Conservation (phyloP, 2,329 filamentous ascomycete genomes). For the Hypoxylon sp. region DNA sequence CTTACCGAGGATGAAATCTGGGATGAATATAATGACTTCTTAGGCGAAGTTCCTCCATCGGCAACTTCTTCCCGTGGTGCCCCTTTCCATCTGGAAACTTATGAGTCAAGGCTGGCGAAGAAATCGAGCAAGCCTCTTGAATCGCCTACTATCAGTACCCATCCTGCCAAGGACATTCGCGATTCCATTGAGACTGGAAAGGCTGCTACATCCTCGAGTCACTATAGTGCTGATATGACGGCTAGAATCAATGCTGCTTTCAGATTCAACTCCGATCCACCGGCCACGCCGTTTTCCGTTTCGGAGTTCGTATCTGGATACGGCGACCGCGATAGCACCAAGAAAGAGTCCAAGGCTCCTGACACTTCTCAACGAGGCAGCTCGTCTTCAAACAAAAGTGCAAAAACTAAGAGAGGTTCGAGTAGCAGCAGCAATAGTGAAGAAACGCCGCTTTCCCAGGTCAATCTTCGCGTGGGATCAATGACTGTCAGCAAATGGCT, state of each 20-base stretch:
- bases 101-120: constrained; percentile 58
- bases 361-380: constrained; percentile 50
- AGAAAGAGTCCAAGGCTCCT: constrained; percentile 34
- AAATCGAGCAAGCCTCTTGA: constrained; percentile 59
- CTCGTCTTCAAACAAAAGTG: constrained; percentile 53
- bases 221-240: constrained; percentile 69
- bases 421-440: constrained; percentile 65
- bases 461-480: constrained; percentile 83
- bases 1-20: constrained; percentile 89
- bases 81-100: constrained; percentile 70
- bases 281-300: constrained; percentile 61
- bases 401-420: constrained; percentile 58
- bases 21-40: constrained; percentile 92
- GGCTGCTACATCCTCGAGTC: constrained; percentile 63
- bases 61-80: constrained; percentile 69
- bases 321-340: constrained; percentile 56
- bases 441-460: constrained; percentile 75
- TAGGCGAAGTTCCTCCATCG: constrained; percentile 74
- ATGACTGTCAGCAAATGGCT: constrained; percentile 92
- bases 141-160: constrained; percentile 63
- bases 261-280: constrained; percentile 57
- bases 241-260: constrained; percentile 67
- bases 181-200: constrained; percentile 54
- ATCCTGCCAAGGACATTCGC: constrained; percentile 51
- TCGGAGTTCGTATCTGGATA: constrained; percentile 61